Evolutionary conservation across 129 eudicot genomes (phyloP), one percentile per base, ranked within the genome.

Genomic region (Dittrichia graveolens): DNA sequence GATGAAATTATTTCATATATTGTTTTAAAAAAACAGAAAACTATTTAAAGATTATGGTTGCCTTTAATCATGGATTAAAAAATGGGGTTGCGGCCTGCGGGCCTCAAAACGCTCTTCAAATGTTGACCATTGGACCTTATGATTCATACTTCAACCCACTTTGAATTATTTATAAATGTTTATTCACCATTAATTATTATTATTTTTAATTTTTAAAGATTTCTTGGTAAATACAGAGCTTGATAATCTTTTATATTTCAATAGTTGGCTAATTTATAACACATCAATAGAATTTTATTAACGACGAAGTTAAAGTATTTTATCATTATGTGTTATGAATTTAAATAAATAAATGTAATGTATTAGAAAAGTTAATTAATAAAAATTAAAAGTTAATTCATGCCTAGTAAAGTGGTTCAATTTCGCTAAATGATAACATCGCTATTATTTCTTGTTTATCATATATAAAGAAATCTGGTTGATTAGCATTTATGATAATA

Each of bases 71-170:
- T 62, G 61, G 72, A 60, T 50, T 69, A 50, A 78, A 78, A 61
- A 59, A 77, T 69, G 16, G 77, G 76, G 72, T 54, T 78, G 77
- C 82, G 82, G 77, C 82, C 77, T 70, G 82, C 72, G 77, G 82
- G 82, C 82, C 77, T 78, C 37, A 15, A 16, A 64, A 57, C 8
- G 58, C 41, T 34, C 16, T 61, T 68, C 9, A 50, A 61, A 61
- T 41, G 31, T 42, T 61, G 59, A 69, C 76, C 54, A 69, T 3
- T 60, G 38, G 81, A 59, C 64, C 61, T 49, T 15, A 11, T 49
- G 76, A 77, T 35, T 48, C 71, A 41, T 31, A 16, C 37, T 49
- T 60, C 43, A 59, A 69, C 44, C 9, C 11, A 11, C 49, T 45
- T 68, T 38, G 14, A 16, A 58, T 58, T 59, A 39, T 77, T 40